These are phyloP conservation scores for Pestalotiopsis sp. DNA, from an alignment of 2,329 filamentous ascomycete genomes.

Conservation along the genomic window DNA sequence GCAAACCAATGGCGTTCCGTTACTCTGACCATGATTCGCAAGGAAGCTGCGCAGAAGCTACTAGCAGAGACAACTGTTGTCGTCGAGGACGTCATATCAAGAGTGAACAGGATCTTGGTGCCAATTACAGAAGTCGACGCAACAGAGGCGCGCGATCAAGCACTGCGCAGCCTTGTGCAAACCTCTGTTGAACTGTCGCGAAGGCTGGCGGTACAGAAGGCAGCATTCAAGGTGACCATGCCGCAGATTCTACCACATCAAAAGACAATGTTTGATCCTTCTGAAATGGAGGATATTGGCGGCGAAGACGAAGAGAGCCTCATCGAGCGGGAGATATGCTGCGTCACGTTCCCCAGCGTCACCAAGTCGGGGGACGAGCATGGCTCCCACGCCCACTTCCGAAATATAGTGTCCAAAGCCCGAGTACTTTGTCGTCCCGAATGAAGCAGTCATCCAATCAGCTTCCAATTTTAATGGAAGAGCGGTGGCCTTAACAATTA, in stretches of 20 bases:
- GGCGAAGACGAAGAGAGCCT: constrained; percentile 63
- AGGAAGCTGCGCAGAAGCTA: constrained; percentile 51
- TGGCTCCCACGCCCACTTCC: constrained; percentile 61
- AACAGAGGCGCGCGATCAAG: constrained; percentile 51
- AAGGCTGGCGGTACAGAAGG: constrained; percentile 60
- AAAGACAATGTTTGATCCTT: constrained; percentile 56
- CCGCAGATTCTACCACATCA: constrained; percentile 57
- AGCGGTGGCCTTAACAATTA: constrained; percentile 8
- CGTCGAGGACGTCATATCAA: constrained; percentile 45
- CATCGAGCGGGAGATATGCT: constrained; percentile 56
- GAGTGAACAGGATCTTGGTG: constrained; percentile 53
- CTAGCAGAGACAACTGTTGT: constrained; percentile 46
- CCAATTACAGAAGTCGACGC: constrained; percentile 47
- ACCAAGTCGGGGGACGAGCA: constrained; percentile 68
- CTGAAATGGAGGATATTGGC: constrained; percentile 68
- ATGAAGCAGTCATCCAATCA: constrained; percentile 27
- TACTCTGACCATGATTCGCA: constrained; percentile 63
- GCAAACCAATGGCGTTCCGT: constrained; percentile 69
- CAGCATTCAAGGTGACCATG: constrained; percentile 59
- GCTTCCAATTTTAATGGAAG: not conserved
- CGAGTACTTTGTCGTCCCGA: constrained; percentile 62
- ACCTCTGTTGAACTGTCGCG: constrained; percentile 60
- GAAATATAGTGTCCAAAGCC: constrained; percentile 69
- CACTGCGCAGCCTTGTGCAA: constrained; percentile 55
- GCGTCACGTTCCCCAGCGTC: constrained; percentile 67